Base-by-base conservation (phyloP, 2,329 filamentous ascomycete species). In the Exophiala sideris region DNA sequence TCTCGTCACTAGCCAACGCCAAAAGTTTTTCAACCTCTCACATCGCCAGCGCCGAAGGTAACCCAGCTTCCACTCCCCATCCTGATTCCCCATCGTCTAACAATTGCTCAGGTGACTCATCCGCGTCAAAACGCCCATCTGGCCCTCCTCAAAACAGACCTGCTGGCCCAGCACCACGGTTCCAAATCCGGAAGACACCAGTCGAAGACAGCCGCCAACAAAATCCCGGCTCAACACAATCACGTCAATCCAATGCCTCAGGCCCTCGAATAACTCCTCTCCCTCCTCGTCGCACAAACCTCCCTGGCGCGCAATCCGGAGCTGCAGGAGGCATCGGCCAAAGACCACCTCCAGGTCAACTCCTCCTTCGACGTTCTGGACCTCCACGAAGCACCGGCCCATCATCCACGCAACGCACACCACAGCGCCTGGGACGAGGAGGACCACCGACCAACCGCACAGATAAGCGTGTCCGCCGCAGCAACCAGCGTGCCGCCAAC, bases 1-100 rank as follows among this genome's bases (percentile, higher is more conserved):
- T 47, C 21, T n/a, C 48, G 2, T 38, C 48, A 5, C 16, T 35
- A 1, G 32, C 11, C 48, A 48, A 16, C 36, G 16, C 36, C 14
- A 48, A 51, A 41, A 36, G 47, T 34, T 58, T 58, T 38, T 58
- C 56, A 11, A 47, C 44, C 16, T 40, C 48, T 2, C 45, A 45
- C 16, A 46, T 44, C 14, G 38, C 29, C 8, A 20, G 29, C 14
- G 52, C 50, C 42, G 45, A 58, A 46, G 56, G 56, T 58, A 58
- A 38, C 4, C 10, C 35, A 44, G 41, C 24, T 29, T 4, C 24
- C 24, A 5, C 7, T 8, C 24, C 7, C 7, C 5, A 4, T 29
- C 24, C 24, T 29, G 5, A 8, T 29, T 29, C 24, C 24, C 24
- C 24, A 29, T 8, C 5, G 24, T 29, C 24, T 29, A 29, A 29